These are phyloP conservation scores for Celoporthe dispersa DNA, from an alignment of 2,329 filamentous ascomycete species.

Conservation along the genomic window DNA sequence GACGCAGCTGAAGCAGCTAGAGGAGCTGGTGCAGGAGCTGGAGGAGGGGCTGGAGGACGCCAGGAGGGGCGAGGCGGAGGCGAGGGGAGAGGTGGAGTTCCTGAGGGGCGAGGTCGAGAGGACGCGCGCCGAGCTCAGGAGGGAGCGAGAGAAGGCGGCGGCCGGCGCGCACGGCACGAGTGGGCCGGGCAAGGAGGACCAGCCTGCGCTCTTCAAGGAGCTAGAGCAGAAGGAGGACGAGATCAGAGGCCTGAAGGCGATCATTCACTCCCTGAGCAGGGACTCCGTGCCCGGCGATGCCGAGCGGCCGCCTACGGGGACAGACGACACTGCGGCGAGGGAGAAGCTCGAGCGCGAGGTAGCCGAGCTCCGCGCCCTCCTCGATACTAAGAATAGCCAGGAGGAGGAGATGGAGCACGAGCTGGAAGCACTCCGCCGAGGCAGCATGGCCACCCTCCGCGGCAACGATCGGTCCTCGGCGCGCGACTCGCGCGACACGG, in stretches of 20 bases:
- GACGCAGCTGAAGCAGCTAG: slow-evolving; percentile 88
- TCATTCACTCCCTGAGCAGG: slow-evolving; percentile 92
- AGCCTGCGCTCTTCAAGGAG: slow-evolving; percentile 66
- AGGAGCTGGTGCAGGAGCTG: slow-evolving; percentile 94
- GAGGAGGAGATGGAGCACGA: slow-evolving; percentile 90
- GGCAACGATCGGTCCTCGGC: slow-evolving; percentile 59
- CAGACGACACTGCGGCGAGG: slow-evolving; percentile 60
- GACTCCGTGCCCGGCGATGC: slow-evolving; percentile 61
- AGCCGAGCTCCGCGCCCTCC: slow-evolving; percentile 72
- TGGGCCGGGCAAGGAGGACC: slow-evolving; percentile 43
- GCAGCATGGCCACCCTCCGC: slow-evolving; percentile 48
- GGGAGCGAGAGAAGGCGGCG: slow-evolving; percentile 83
- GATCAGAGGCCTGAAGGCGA: slow-evolving; percentile 94
- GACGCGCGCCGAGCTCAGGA: slow-evolving; percentile 82
- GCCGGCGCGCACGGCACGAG: slow-evolving; percentile 57
- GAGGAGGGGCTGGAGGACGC: slow-evolving; percentile 97
- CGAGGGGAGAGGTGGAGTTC: slow-evolving; percentile 94
- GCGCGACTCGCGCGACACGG: slow-evolving; percentile 69
- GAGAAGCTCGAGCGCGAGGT: slow-evolving; percentile 82
- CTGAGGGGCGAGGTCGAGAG: slow-evolving; percentile 92
- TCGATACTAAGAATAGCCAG: slow-evolving; percentile 72
- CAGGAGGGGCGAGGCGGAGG: slow-evolving; percentile 90
- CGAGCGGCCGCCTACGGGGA: slow-evolving; percentile 47
- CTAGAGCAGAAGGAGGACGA: slow-evolving; percentile 95
- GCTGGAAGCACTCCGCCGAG: slow-evolving; percentile 67